Evolutionary conservation across 192 early-diverging fungal genomes (phyloP).

Genomic region (Backusella westeae): DNA sequence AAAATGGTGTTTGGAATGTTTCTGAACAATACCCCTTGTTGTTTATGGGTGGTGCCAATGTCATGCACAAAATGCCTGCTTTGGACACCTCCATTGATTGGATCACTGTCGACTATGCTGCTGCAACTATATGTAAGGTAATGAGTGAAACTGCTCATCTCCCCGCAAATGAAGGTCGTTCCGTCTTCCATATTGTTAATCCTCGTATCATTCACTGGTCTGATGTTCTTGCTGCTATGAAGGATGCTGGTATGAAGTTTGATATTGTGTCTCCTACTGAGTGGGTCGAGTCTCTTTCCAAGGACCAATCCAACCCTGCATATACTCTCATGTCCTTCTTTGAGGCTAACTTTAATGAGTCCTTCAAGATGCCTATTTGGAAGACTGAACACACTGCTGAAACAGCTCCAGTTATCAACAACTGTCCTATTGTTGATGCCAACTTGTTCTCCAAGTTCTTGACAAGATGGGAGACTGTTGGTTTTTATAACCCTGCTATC

Average conservation of each 20-base stretch:
- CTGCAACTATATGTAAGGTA: conserved; percentile 21
- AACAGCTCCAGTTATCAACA: neutral
- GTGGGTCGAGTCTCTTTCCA: conserved; percentile 18
- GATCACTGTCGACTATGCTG: conserved; percentile 29
- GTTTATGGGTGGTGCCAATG: conserved; percentile 20
- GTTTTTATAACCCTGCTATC: conserved; percentile 6
- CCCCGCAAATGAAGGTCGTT: neutral
- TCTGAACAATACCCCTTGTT: conserved; percentile 23
- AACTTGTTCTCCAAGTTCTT: neutral
- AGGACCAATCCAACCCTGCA: conserved; percentile 25
- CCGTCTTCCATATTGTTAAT: conserved; percentile 29
- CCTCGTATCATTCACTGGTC: conserved; percentile 24
- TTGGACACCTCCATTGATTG: conserved; percentile 20
- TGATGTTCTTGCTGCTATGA: conserved; percentile 10
- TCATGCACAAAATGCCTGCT: conserved; percentile 29
- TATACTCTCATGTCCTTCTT: conserved; percentile 20
- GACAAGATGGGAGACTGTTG: neutral
- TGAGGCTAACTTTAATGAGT: neutral
- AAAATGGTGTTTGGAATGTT: conserved; percentile 30
- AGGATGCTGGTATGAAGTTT: conserved; percentile 19
- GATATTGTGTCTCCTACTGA: conserved; percentile 14
- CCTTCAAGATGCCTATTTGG: neutral
- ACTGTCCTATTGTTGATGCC: neutral
- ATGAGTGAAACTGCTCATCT: conserved; percentile 3
- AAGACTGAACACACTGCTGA: neutral